Evolutionary conservation across 345 rosid species (phyloP), one percentile per base, ranked within the genome.

Genomic region (Populus deltoides): DNA sequence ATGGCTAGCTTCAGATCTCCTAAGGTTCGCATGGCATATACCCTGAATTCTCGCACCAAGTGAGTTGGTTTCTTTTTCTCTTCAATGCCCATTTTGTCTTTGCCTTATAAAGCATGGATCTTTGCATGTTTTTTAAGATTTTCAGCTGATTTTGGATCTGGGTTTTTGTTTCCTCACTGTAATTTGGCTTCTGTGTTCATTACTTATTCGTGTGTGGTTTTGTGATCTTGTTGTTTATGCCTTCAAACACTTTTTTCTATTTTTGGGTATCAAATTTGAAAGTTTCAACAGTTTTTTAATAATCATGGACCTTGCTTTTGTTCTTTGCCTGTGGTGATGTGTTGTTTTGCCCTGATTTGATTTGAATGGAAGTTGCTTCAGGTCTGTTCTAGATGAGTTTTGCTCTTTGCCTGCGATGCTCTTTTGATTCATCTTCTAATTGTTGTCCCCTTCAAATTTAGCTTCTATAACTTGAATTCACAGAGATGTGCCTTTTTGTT

Each of bases 1-100:
- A 73, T 85, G 88, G 85, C 89, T 84, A 55, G 87, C 57, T 70
- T 79, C 87, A 89, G 98, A 88, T 94, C 97, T 90, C 90, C 97
- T n/a, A 88, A 84, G 85, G 82, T 92, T 73, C 80, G 79, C 41
- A 89, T 93, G 86, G 91, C 97, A 68, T 92, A 97, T 15, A 89
- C 97, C 18, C 87, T 92, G 71, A 87, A 87, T 73, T 85, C 97
- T 63, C 84, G 87, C 53, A 47, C 92, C 75, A 90, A 85, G 97
- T 92, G 20, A 66, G 90, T 83, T 13, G 67, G 51, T 59, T 45
- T 25, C 72, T 27, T 41, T 51, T 25, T 31, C 22, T 61, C 18
- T 67, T 29, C 12, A 4, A 25, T 70, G 51, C 76, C 53, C 24
- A 38, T 39, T 70, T 24, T 10, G 45, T 41, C 18, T 69, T 55